Evolutionary conservation across 1,139 yeast genomes (phyloP).

Genomic region (Candida neerlandica): DNA sequence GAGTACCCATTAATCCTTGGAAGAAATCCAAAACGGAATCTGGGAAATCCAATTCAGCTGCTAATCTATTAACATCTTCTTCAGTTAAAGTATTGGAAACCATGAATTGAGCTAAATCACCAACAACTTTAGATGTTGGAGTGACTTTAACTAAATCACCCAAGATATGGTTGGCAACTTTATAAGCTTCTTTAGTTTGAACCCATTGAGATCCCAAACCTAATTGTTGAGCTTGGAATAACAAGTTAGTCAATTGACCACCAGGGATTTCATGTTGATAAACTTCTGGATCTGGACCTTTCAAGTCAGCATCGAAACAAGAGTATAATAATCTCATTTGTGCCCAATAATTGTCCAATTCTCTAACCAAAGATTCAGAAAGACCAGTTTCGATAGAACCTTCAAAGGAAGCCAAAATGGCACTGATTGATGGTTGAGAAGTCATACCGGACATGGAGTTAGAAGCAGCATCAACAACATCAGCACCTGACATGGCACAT

Average conservation of each 20-base stretch:
- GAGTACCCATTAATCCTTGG: slow-evolving; percentile 99
- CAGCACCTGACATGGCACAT: slow-evolving; percentile 95
- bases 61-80: slow-evolving; percentile 85
- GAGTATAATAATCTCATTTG: slow-evolving; percentile 96
- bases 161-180: slow-evolving; percentile 81
- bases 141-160: slow-evolving; percentile 98
- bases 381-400: slow-evolving; percentile 83
- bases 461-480: slow-evolving; percentile 95
- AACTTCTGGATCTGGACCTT: slow-evolving; percentile 99
- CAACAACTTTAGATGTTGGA: slow-evolving; percentile 98
- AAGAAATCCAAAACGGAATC: slow-evolving; percentile 96
- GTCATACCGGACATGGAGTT: slow-evolving; percentile 98
- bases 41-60: slow-evolving; percentile 93
- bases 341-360: slow-evolving; percentile 94
- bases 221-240: slow-evolving; percentile 98
- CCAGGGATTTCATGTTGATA: slow-evolving; percentile 99
- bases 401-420: slow-evolving; percentile 87
- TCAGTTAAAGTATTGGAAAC: slow-evolving; percentile 86
- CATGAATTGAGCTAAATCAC: slow-evolving; percentile 98
- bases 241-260: slow-evolving; percentile 95
- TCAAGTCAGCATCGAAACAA: slow-evolving; percentile 96
- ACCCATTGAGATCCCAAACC: slow-evolving; percentile 97
- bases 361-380: slow-evolving; percentile 67
- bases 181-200: slow-evolving; percentile 92
- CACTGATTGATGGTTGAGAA: slow-evolving; percentile 95